Evolutionary conservation across 331 rosid species (phyloP), one percentile per base, ranked within the genome.

Genomic region (Phaseolus coccineus): DNA sequence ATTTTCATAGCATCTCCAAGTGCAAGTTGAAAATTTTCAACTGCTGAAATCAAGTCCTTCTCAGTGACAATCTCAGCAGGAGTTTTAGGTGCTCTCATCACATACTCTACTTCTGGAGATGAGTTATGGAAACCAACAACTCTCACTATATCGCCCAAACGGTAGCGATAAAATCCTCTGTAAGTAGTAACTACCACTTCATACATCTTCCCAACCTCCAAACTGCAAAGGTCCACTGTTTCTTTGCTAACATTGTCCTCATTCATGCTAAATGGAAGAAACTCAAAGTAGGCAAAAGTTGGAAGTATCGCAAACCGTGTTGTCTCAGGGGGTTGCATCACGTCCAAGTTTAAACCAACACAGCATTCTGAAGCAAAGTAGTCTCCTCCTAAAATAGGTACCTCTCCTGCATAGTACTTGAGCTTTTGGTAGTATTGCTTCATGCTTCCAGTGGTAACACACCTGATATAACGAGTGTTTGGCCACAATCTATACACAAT

Each of bases 361-460:
- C 87, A 69, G 47, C 97, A 89, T 75, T 91, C 92, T 0, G 94
- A 91, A 69, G 94, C 83, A 55, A 83, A 87, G 77, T 85, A 91
- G 75, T 91, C 88, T 64, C 91, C 91, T 50, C 92, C 91, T 73
- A 87, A 5, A 69, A 91, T 31, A 55, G 94, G 90, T 30, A 87
- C 69, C 28, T 86, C 87, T 25, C 92, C 91, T 12, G 91, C 89
- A 82, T 86, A 91, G 22, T 69, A 66, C 88, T 78, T 89, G 47
- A 89, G 87, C 81, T 88, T 89, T 2, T 68, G 79, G 56, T 81
- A 77, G 82, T 86, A 91, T 73, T 82, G 91, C 71, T 78, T 78
- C 97, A 91, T 88, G 79, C 90, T 84, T 35, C 94, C 97, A 0
- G 94, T 89, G 47, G 85, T 80, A 70, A 91, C 89, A 73, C 94